Evolutionary conservation across 2,329 filamentous ascomycete species (phyloP).

Genomic region (Diplodia corticola): DNA sequence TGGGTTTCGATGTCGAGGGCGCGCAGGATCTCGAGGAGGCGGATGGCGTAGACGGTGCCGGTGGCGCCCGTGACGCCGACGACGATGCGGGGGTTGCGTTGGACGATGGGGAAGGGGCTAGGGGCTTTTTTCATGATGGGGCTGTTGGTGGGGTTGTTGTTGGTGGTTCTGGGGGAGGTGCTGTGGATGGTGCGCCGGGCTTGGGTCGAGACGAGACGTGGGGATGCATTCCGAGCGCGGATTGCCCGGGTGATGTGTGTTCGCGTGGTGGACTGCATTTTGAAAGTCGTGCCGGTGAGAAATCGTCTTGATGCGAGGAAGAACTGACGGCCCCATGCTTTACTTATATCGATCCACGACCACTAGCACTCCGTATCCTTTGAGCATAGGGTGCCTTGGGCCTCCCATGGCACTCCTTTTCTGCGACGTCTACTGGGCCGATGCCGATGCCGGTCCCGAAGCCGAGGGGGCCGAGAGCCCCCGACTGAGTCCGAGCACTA

Average conservation of each 20-base stretch:
- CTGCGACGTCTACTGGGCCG: background rate
- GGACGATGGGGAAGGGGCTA: conserved; percentile 2
- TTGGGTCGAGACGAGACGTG: background rate
- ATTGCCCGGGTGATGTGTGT: background rate
- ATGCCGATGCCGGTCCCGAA: conserved; percentile 18
- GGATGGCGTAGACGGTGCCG: conserved; percentile 48
- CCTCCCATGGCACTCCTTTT: background rate
- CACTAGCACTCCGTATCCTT: background rate
- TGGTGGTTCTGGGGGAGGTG: no score
- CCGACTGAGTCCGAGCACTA: background rate
- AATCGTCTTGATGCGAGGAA: background rate
- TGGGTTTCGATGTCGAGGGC: conserved; percentile 48
- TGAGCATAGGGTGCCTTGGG: background rate
- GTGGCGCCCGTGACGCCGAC: conserved; percentile 55
- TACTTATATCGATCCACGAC: background rate
- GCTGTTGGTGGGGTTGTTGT: background rate
- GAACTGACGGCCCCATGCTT: no score
- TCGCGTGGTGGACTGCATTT: background rate
- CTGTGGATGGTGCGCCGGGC: background rate
- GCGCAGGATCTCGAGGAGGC: conserved; percentile 44
- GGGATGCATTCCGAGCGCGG: background rate
- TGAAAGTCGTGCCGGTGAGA: background rate
- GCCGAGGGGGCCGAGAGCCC: conserved; percentile 13
- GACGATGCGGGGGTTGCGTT: conserved; percentile 41
- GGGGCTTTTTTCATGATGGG: background rate